Percentiles rank a stretch among this genome's conserved stretches.
Evolutionary conservation across 306 rosid species (phyloP).

Genomic region (Gastrolobium bilobum): DNA sequence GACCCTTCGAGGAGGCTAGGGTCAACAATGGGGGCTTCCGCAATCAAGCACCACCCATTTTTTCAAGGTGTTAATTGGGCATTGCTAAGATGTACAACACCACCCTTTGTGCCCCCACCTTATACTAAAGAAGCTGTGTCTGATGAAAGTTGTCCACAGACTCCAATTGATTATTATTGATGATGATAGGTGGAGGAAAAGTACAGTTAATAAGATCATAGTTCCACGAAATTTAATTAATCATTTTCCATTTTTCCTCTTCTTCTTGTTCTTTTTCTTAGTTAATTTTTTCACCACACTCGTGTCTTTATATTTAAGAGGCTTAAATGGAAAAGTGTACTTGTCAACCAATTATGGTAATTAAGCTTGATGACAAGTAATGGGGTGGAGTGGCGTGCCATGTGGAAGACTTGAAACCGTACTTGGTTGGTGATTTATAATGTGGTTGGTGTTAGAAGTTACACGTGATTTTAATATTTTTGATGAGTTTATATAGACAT

Average conservation of each 20-base stretch:
- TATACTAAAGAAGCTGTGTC: slow-evolving; percentile 58
- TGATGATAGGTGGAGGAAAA: slow-evolving; percentile 1
- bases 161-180: slow-evolving; percentile 74
- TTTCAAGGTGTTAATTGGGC: slow-evolving; percentile 70
- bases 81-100: slow-evolving; percentile 62
- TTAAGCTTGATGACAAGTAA: slow-evolving; percentile 37
- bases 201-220: slow-evolving; percentile 36
- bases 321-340: slow-evolving; percentile 37
- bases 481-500: slow-evolving; percentile 4
- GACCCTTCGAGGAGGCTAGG: slow-evolving; percentile 64
- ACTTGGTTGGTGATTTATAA: slow-evolving; percentile 42
- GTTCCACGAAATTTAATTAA: slow-evolving; percentile 28
- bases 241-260: not conserved
- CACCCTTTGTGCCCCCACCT: slow-evolving; percentile 70
- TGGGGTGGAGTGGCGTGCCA: slow-evolving; percentile 17
- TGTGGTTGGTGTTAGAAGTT: slow-evolving; percentile 30
- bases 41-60: slow-evolving; percentile 63
- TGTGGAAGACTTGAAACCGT: slow-evolving; percentile 27
- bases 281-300: slow-evolving; percentile 36
- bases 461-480: slow-evolving; percentile 45
- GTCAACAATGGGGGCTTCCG: slow-evolving; percentile 62
- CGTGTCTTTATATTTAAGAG: slow-evolving; percentile 38
- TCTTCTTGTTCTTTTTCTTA: not conserved
- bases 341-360: slow-evolving; percentile 41
- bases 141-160: slow-evolving; percentile 66